Base-by-base conservation (phyloP, 768 basidiomycete species). In the Cystofilobasidium bisporidii region DNA sequence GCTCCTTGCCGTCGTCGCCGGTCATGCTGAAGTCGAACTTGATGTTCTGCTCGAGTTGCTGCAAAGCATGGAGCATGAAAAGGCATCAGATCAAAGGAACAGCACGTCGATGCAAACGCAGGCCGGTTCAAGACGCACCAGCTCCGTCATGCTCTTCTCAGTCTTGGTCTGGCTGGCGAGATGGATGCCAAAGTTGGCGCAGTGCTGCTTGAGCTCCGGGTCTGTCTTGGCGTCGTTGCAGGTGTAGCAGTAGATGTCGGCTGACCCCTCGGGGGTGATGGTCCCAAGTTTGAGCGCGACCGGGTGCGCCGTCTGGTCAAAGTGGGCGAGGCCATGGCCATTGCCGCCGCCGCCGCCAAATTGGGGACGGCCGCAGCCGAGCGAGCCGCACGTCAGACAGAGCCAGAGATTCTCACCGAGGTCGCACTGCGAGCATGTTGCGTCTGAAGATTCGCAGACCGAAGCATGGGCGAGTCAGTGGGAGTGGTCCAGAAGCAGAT, bases 41-140 rank as follows among this genome's bases (percentile, higher is more conserved):
- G 40, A 98, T 79, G 74, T 99, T 99, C 71, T 97, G 91, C 75
- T 98, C 93, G 72, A 98, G 87, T 87, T 98, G 90, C 90, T 86
- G 8, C 9, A 0, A 24, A 47, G 47, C 11, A 14, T 22, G 60
- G 41, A 17, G 36, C 17, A 6, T 12, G 33, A 65, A 33, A 24
- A 33, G n/a, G n/a, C n/a, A n/a, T n/a, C n/a, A n/a, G n/a, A n/a
- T n/a, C n/a, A 61, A 26, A 32, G 40, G 8, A 36, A 9, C 12
- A 36, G 18, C 9, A 24, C 9, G n/a, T 24, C n/a, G 26, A 32
- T 24, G 17, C 26, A 62, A 60, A n/a, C 24, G 43, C 26, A 38
- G 11, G 11, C 47, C 1, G 14, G 45, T 8, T 17, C 36, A 38
- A 62, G 5, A 75, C 84, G 60, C 67, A 92, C 91, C 71, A 99